phyloP scores from a whole-genome alignment of 352 stramenopile species.

The Globisporangium cylindrosporum region DNA sequence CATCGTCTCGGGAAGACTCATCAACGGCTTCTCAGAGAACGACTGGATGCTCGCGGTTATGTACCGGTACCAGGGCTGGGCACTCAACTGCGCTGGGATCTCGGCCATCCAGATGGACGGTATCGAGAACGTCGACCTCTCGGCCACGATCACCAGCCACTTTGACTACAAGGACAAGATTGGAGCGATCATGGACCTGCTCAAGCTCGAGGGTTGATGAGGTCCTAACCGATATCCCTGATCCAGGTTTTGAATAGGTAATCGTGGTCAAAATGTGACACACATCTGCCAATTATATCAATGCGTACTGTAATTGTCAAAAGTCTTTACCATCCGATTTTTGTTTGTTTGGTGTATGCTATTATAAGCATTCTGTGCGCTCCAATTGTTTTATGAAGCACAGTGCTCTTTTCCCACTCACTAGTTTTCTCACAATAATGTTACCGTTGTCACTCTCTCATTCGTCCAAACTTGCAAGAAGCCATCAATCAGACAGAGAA shows the following conservation, averaged over 20 bases:
- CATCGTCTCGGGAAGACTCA: conserved; percentile 80
- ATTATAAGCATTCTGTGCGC: not conserved
- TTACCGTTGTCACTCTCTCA: not conserved
- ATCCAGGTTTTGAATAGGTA: not conserved
- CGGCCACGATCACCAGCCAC: conserved; percentile 71
- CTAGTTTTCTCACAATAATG: not conserved
- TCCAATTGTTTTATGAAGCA: not conserved
- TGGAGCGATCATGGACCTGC: conserved; percentile 64
- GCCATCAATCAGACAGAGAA: conserved; percentile 1
- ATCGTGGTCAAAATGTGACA: not conserved
- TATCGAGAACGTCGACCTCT: conserved; percentile 84
- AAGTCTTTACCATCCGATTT: conserved; percentile 1
- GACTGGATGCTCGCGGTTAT: conserved; percentile 91
- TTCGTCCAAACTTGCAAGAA: not conserved
- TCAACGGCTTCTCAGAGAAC: conserved; percentile 90
- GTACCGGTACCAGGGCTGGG: conserved; percentile 86
- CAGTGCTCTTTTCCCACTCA: not conserved
- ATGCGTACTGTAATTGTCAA: not conserved
- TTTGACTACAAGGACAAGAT: conserved; percentile 90
- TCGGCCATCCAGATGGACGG: conserved; percentile 54
- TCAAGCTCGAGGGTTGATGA: conserved; percentile 47
- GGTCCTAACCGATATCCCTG: no score
- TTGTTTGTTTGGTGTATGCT: not conserved
- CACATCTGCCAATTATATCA: not conserved
- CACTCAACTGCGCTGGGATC: conserved; percentile 75